phyloP scores from a whole-genome alignment of 2,329 filamentous ascomycete species.

The Purpureocillium lavendulum region DNA sequence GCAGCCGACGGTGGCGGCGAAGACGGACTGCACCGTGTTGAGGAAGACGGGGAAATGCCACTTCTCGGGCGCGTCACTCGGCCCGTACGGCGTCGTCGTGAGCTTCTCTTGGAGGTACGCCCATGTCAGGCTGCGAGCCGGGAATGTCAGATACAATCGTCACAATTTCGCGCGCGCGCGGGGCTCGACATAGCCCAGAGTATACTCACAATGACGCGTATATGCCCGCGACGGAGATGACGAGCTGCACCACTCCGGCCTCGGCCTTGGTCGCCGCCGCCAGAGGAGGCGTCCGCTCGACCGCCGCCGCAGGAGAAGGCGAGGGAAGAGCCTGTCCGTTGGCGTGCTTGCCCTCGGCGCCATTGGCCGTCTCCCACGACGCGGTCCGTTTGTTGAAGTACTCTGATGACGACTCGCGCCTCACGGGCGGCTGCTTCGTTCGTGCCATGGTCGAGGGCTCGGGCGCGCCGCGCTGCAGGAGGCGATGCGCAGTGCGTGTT shows the following conservation, averaged over 20 bases:
- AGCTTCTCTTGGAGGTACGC: conserved; percentile 94
- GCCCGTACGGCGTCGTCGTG: conserved; percentile 81
- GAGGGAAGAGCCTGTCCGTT: conserved; percentile 9
- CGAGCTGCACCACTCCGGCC: conserved; percentile 63
- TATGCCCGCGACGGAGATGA: conserved; percentile 87
- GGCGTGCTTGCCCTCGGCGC: conserved; percentile 14
- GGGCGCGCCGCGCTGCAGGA: neutral
- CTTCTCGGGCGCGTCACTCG: conserved; percentile 55
- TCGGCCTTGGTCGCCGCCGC: conserved; percentile 25
- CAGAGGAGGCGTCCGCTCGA: too few species aligned
- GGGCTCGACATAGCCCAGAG: too few species aligned
- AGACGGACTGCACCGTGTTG: conserved; percentile 89
- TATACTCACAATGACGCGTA: conserved; percentile 90
- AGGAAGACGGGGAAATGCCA: conserved; percentile 94
- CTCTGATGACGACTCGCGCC: conserved; percentile 59
- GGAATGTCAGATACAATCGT: neutral
- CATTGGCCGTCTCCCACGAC: conserved; percentile 23
- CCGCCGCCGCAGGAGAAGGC: neutral
- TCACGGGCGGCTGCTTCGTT: conserved; percentile 60
- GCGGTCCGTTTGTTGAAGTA: conserved; percentile 44
- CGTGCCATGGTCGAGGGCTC: conserved; percentile 59
- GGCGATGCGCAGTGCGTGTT: neutral
- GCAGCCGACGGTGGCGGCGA: conserved; percentile 75
- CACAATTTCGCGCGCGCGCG: too few species aligned
- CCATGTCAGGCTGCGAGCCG: conserved; percentile 68